phyloP scores from a whole-genome alignment of 345 rosid genomes.

The Eucalyptus shirleyi region DNA sequence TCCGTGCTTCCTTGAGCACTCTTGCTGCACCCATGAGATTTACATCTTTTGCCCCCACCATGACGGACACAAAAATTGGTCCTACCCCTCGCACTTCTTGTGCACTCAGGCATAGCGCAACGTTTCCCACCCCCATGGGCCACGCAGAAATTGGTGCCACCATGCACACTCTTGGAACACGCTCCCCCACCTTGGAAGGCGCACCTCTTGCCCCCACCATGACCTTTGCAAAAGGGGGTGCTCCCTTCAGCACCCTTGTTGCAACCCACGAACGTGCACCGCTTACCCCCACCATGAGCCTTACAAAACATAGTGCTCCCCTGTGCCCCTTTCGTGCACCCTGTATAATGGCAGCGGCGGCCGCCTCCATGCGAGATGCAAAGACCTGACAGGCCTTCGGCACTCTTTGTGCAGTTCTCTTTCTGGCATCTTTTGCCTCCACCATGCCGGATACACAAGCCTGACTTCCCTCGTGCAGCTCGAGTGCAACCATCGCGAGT shows the following conservation, averaged over 20 bases:
- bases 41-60: constrained; percentile 98
- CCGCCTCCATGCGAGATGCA: constrained; percentile 99
- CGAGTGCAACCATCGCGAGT: constrained; percentile 69
- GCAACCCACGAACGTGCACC: constrained; percentile 69
- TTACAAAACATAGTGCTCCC: constrained; percentile 98
- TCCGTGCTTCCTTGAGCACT: constrained; percentile 99
- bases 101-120: constrained; percentile 75
- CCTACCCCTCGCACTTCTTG: constrained; percentile 97
- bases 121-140: constrained; percentile 99
- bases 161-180: constrained; percentile 95
- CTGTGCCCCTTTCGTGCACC: constrained; percentile 94
- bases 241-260: constrained; percentile 99
- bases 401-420: constrained; percentile 85
- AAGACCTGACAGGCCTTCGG: constrained; percentile 94
- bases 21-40: constrained; percentile 76
- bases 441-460: constrained; percentile 92
- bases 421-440: constrained; percentile 95
- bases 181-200: constrained; percentile 68
- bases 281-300: constrained; percentile 97
- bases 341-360: constrained; percentile 69
- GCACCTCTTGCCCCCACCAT: constrained; percentile 97
- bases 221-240: constrained; percentile 93
- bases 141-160: constrained; percentile 96
- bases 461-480: constrained; percentile 96
- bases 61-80: constrained; percentile 92